Base-by-base conservation (phyloP, 2,329 filamentous ascomycete genomes). In the Aureobasidium mangrovei region DNA sequence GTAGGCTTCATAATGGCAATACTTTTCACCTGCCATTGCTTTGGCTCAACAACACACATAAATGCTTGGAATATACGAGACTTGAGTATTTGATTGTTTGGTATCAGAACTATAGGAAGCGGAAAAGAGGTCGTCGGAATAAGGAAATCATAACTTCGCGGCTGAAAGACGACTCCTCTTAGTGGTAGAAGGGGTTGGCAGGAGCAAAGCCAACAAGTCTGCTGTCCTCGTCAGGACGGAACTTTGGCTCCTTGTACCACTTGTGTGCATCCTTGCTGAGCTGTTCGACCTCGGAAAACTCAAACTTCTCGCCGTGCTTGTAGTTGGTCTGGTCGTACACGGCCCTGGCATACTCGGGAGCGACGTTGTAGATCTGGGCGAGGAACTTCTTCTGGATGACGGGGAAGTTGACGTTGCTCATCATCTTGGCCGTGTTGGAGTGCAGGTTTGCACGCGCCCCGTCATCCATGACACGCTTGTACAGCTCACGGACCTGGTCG, bases 351-450 rank as follows among this genome's bases (percentile, higher is more conserved):
- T 77, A 77, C 48, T 73, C 73, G 0, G 69, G 68, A 5, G 69
- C 68, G 46, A 79, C 77, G 57, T 74, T 73, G 63, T 76, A 74
- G 46, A 74, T 67, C 63, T 80, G 77, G 0, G 75, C 74, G 1
- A 80, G 68, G 60, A 79, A 80, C 57, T 76, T 76, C 57, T 73
- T 71, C 55, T 58, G 52, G 36, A 64, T 64, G 59, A 64, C 59
- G 1, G 62, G 57, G 54, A 57, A 64, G 57, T 64, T 64, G 60
- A 65, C 62, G 27, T 61, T 53, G 12, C 47, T 52, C 44, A 64
- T 47, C 62, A 64, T 63, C 60, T 63, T 64, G n/a, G 59, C 75
- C 0, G 76, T 80, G 60, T 80, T 80, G 38, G 63, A 63, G 59
- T 75, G 72, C 5, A 76, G 71, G 58, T 78, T 72, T 46, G 71